These are phyloP conservation scores for Avena atlantica DNA, from an alignment of 176 grass and related monocot genomes.

Conservation along the genomic window DNA sequence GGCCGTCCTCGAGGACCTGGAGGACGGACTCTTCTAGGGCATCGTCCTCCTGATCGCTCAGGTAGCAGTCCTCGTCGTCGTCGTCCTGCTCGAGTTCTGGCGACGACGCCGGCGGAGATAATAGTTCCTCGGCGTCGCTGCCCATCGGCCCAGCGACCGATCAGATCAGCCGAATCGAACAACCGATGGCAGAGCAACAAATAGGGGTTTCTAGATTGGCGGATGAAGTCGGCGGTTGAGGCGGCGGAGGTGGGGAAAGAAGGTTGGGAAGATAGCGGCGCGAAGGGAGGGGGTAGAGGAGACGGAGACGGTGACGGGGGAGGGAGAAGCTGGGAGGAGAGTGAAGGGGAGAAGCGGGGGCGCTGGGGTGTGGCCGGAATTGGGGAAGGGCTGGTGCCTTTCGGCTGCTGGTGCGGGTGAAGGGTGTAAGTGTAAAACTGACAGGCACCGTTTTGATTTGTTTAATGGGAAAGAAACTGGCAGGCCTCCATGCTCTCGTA, in stretches of 20 bases:
- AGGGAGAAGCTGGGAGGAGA: slow-evolving; percentile 25
- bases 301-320: neutral
- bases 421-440: slow-evolving; percentile 31
- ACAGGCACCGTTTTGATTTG: slow-evolving; percentile 30
- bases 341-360: slow-evolving; percentile 11
- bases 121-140: slow-evolving; percentile 47
- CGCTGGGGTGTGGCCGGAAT: slow-evolving; percentile 40
- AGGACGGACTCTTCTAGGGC: slow-evolving; percentile 82
- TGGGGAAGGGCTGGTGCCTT: slow-evolving; percentile 26
- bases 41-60: slow-evolving; percentile 79
- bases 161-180: slow-evolving; percentile 56
- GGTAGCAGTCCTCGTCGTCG: slow-evolving; percentile 78
- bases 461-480: slow-evolving; percentile 15
- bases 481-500: neutral
- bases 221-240: neutral
- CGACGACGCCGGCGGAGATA: slow-evolving; percentile 40
- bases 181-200: neutral
- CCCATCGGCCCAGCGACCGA: slow-evolving; percentile 44
- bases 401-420: slow-evolving; percentile 6
- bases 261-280: neutral
- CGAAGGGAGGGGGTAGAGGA: neutral
- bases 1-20: slow-evolving; percentile 69
- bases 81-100: slow-evolving; percentile 75
- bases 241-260: neutral
- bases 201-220: slow-evolving; percentile 34